Conservation (phyloP, 106 monocot species). For the Dactylorhiza incarnata region DNA sequence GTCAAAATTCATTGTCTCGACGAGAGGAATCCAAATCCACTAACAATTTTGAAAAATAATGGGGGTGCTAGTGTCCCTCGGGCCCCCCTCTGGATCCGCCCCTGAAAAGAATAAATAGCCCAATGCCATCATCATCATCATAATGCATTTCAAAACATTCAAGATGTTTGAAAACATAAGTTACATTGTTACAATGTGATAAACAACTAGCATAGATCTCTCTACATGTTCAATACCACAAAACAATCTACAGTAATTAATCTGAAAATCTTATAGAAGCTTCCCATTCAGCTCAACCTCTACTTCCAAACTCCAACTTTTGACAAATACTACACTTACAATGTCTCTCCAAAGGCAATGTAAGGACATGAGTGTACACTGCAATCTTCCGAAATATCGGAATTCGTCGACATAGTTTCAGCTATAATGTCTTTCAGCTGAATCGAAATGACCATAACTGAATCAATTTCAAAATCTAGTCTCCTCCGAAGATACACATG, state of each 20-base stretch:
- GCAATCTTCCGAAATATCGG: not conserved
- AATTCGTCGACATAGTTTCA: not conserved
- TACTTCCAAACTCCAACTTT: conserved; percentile 5
- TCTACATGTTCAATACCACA: not conserved
- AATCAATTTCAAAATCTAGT: not conserved
- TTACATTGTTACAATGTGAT: too few species aligned
- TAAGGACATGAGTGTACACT: not conserved
- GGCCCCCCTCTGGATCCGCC: too few species aligned
- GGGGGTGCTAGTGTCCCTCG: too few species aligned
- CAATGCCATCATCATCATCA: too few species aligned
- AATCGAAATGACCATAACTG: not conserved
- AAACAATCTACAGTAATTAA: not conserved
- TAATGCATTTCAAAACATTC: not conserved
- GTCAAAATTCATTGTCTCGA: too few species aligned
- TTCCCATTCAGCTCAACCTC: not conserved
- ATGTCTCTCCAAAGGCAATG: not conserved
- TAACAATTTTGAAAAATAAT: too few species aligned
- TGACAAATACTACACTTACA: not conserved
- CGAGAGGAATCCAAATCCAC: too few species aligned
- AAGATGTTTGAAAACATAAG: not conserved
- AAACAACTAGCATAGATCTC: not conserved
- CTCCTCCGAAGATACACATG: not conserved
- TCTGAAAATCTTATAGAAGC: not conserved
- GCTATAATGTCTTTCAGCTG: not conserved
- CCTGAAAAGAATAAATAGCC: too few species aligned